Evolutionary conservation across 805 yeast genomes (phyloP).

Genomic region (Candida sanyiensis): DNA sequence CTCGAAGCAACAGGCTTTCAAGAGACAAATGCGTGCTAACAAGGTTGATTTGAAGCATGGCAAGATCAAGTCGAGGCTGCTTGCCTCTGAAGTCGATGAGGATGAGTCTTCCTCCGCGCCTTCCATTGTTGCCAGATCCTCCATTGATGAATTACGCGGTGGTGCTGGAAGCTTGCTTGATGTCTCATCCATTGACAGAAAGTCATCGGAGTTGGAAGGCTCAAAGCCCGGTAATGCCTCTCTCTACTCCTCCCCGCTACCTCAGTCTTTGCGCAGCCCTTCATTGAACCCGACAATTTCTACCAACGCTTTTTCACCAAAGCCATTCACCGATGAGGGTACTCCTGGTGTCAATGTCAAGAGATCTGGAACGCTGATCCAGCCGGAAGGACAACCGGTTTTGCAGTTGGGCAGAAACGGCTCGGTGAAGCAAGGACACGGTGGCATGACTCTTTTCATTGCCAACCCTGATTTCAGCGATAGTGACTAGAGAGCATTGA

Average conservation of each 20-base stretch:
- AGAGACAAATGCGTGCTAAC: conserved; percentile 15
- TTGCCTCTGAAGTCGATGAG: conserved; percentile 74
- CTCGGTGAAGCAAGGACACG: conserved; percentile 31
- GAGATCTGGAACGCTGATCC: conserved; percentile 23
- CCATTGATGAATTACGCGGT: conserved; percentile 5
- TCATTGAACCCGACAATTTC: not conserved
- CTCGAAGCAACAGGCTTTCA: conserved; percentile 7
- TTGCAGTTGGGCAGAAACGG: conserved; percentile 28
- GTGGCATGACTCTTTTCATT: conserved; percentile 40
- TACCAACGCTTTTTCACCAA: no score
- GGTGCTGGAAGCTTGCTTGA: conserved; percentile 2
- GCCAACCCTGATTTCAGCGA: conserved; percentile 53
- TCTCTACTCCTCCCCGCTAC: not conserved
- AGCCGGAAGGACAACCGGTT: conserved; percentile 16
- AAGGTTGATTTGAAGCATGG: conserved; percentile 54
- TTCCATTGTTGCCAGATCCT: not conserved
- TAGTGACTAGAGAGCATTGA: conserved; percentile 31
- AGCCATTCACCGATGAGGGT: no score
- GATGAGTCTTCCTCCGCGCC: conserved; percentile 33
- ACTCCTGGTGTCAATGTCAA: not conserved
- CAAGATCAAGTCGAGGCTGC: conserved; percentile 54
- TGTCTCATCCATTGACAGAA: conserved; percentile 7
- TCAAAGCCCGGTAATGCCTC: conserved; percentile 10
- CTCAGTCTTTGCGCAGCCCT: not conserved
- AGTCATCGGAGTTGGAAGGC: conserved; percentile 17